Evolutionary conservation across 2,329 filamentous ascomycete species (phyloP), one percentile per base, ranked within the genome.

Genomic region (Lecanicillium sp.): DNA sequence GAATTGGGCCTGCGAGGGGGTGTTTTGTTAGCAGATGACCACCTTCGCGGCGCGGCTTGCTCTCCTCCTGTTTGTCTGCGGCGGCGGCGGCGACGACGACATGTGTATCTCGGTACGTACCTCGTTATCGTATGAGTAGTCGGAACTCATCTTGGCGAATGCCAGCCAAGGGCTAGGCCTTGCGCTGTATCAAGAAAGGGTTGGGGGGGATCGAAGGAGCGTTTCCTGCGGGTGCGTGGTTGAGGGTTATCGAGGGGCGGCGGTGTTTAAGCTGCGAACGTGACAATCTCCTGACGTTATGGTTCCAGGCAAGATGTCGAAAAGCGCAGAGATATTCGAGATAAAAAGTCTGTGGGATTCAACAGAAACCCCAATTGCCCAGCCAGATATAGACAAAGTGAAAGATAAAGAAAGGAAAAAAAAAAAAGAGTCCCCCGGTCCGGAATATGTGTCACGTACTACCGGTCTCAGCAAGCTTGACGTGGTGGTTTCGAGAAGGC

Each of bases 101-200:
- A n/a, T n/a, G n/a, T n/a, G n/a, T n/a, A n/a, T n/a, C n/a, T n/a
- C n/a, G 30, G 41, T 48, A 30, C 48, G 29, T 45, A 86, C 85
- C 81, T 93, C 83, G 65, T 95, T 87, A 79, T 98, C 93, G 74
- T 98, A 98, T 62, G 87, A 94, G 77, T 98, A 98, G 70, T 97
- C 91, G 62, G 87, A 88, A 65, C 85, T 90, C 83, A 93, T 93
- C 67, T 74, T 83, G 71, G 60, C 67, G 59, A 58, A 57, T 55
- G 52, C 58, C 59, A 60, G 64, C 65, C 67, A 63, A 60, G 60
- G n/a, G 58, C 56, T 58, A 62, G 54, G 60, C 63, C 61, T 57
- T 54, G n/a, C 29, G 8, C 26, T 21, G 15, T 9, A 17, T 29
- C 12, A n/a, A n/a, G n/a, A n/a, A n/a, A n/a, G n/a, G n/a, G n/a